Base-by-base conservation (phyloP, 495 filamentous ascomycete species). In the Apiosordaria backusii region DNA sequence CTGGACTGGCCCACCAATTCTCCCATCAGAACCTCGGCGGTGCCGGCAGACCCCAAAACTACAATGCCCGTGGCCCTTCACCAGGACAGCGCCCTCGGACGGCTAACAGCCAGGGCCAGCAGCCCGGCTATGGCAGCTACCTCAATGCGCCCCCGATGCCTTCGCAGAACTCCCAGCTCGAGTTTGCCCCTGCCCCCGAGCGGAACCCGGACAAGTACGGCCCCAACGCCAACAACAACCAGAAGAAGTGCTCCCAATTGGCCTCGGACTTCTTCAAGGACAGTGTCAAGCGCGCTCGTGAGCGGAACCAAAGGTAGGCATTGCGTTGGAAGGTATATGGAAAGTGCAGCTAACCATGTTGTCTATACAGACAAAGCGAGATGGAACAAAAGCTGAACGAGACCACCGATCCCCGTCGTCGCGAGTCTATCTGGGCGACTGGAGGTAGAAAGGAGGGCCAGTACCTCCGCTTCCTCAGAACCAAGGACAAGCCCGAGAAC, bases 211-310 rank as follows among this genome's bases (percentile, higher is more conserved):
- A 94, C 68, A 87, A 89, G 70, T 95, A 88, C 69, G 90, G 89
- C 22, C 71, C 76, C 19, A 78, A 79, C 66, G 75, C 79, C 25
- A 82, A 85, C 66, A 87, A 88, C 72, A 91, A 92, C 76, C 84
- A 91, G 70, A 90, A 89, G 79, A 91, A 90, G 77, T 88, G 88
- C 70, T 87, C 87, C 24, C 88, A 89, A 75, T 74, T 93, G 68
- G 92, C 93, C 58, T 89, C 87, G 62, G 88, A 91, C 65, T 97
- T 97, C 82, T 97, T 97, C 85, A 90, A 93, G 80, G 92, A 97
- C 77, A 96, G 92, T 74, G 95, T 97, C 25, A 90, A 93, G 79
- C 87, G 92, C 64, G 93, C 93, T 57, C 86, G 91, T 60, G 93
- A 97, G 76, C 88, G 93, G 63, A 97, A 97, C 76, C 85, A 92